Base-by-base conservation (phyloP, 805 yeast species). In the Candida dajiaensis region DNA sequence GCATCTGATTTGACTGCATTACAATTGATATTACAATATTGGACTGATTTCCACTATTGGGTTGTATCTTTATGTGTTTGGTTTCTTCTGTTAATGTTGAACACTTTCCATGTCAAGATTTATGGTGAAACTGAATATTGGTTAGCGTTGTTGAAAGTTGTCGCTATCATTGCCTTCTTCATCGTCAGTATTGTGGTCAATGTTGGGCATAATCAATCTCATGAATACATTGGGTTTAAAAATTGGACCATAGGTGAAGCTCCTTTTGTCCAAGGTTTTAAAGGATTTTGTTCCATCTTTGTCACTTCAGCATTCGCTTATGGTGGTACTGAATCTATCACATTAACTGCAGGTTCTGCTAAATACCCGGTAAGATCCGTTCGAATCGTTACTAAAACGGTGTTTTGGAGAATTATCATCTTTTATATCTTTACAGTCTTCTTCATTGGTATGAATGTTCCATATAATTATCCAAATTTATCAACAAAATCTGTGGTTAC, bases 51-150 rank as follows among this genome's bases (percentile, higher is more conserved):
- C 76, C 76, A 26, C 65, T 73, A 51, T 69, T 73, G 42, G 65
- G 77, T 83, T 25, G 81, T 81, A 22, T 71, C 81, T 39, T 69
- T 78, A 65, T 77, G 80, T 13, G 76, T 80, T 57, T 76, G 70
- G 55, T 60, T 69, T n/a, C 60, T 78, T 3, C 65, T 80, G 25
- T 55, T 77, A n/a, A 46, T 59, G 18, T 68, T 80, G 47, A 74
- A 76, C 57, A 57, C 74, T 23, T 69, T 75, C 50, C 80, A 78
- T 50, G 78, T 76, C 26, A 68, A 65, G 46, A 76, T 78, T 55
- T 77, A 74, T 49, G 84, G 82, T 47, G 83, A 78, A 59, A 78
- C 81, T 16, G 84, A 78, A 58, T 74, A 85, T 49, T 74, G 80
- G 64, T 80, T 84, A 59, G 81, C 86, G 40, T 53, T 77, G 51